phyloP scores from a whole-genome alignment of 305 asterid genomes.

The Andrographis paniculata region DNA sequence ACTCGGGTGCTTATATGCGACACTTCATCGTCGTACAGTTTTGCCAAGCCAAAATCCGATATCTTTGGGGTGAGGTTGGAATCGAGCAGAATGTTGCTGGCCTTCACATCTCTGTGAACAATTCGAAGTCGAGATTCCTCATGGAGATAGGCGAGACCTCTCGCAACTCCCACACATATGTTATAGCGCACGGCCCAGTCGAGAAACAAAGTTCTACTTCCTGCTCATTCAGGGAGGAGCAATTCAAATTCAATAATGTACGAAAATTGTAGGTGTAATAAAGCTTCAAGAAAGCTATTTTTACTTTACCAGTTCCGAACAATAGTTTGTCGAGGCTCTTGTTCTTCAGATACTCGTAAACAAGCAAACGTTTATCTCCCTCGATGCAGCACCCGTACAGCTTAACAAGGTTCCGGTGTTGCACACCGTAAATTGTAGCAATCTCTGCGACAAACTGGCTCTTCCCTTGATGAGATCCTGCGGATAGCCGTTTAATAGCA shows the following conservation, averaged over 20 bases:
- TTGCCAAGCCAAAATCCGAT: constrained; percentile 89
- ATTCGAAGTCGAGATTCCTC: constrained; percentile 78
- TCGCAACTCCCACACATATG: constrained; percentile 74
- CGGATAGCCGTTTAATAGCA: neutral
- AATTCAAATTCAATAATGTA: neutral
- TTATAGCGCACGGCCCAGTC: constrained; percentile 62
- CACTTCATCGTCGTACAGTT: constrained; percentile 65
- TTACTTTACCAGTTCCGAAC: constrained; percentile 26
- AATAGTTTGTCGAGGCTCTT: constrained; percentile 45
- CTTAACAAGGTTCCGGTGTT: constrained; percentile 57
- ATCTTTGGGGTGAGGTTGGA: constrained; percentile 62
- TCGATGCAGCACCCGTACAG: constrained; percentile 53
- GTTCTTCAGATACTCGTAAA: constrained; percentile 49
- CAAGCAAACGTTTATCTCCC: constrained; percentile 42
- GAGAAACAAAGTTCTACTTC: constrained; percentile 31
- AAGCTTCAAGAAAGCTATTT: neutral
- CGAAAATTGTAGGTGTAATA: neutral
- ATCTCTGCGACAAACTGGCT: constrained; percentile 55
- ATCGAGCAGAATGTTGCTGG: constrained; percentile 81
- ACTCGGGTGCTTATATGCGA: constrained; percentile 83
- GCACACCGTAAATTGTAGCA: constrained; percentile 56
- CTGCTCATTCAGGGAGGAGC: constrained; percentile 37
- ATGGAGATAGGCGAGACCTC: constrained; percentile 54
- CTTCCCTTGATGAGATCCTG: constrained; percentile 45
- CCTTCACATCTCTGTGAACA: constrained; percentile 91